Evolutionary conservation across 768 basidiomycete species (phyloP).

Genomic region (Gelatoporia subvermispora): DNA sequence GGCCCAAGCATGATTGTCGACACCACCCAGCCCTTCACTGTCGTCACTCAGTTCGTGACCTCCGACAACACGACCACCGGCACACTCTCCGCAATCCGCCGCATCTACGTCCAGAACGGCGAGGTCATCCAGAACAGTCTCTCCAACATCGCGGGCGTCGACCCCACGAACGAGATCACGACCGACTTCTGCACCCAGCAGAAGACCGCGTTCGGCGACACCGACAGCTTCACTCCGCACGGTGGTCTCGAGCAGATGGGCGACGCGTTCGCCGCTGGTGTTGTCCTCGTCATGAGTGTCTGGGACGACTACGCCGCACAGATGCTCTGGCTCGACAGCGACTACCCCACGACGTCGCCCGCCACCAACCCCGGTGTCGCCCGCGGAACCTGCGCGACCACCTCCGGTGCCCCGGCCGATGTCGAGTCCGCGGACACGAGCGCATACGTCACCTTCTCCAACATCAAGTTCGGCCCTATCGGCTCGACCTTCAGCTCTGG

Average conservation of each 20-base stretch:
- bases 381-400: constrained; percentile 46
- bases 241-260: constrained; percentile 37
- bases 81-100: constrained; percentile 46
- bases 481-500: constrained; percentile 34
- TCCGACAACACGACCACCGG: constrained; percentile 39
- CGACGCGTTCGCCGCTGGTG: constrained; percentile 33
- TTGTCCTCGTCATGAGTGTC: constrained; percentile 45
- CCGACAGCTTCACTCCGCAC: constrained; percentile 33
- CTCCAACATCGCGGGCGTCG: constrained; percentile 40
- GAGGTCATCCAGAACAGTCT: constrained; percentile 47
- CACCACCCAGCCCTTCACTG: constrained; percentile 46
- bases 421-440: constrained; percentile 35
- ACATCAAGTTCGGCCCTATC: constrained; percentile 50
- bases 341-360: constrained; percentile 19
- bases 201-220: constrained; percentile 42
- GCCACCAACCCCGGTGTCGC: constrained; percentile 38
- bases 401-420: constrained; percentile 40
- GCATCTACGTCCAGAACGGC: constrained; percentile 50
- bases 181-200: constrained; percentile 41
- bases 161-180: constrained; percentile 41
- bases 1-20: constrained; percentile 44
- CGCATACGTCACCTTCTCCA: constrained; percentile 46
- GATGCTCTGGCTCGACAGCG: constrained; percentile 25
- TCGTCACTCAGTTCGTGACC: constrained; percentile 56
- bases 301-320: constrained; percentile 52